Evolutionary conservation across 495 filamentous ascomycete species (phyloP), one percentile per base, ranked within the genome.

Genomic region (Jackrogersella minutella): DNA sequence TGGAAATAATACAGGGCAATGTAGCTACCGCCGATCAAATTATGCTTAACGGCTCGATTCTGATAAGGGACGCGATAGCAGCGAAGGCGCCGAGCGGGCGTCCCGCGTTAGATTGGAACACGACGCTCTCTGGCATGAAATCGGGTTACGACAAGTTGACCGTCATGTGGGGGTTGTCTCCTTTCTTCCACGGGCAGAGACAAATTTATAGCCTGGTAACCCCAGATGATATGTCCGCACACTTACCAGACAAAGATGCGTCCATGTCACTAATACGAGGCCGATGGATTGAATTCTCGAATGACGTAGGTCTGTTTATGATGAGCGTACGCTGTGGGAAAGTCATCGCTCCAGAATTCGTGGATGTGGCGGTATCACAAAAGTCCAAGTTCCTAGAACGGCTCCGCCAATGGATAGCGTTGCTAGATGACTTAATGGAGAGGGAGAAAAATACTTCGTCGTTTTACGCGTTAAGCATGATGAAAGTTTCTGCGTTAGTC

Each of bases 1-100:
- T 75, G 34, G 74, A 77, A 63, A 37, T 77, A 11, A 33, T 77
- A 11, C 73, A 74, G 30, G 71, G 74, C 1, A 72, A 77, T 39
- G 62, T 77, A 39, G 30, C 66, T 30, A 59, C 57, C 3, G 74
- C 58, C 0, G 70, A 73, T 47, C 62, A 52, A 41, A 54, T 72
- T 5, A 57, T 72, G 50, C 10, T 36, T 5, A 69, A 57, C 36
- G 65, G 69, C 30, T n/a, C 59, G 0, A 14, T 62, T 17, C 54
- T 72, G 0, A 59, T 72, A 33, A 49, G 64, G 28, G 46, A 66
- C 26, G 62, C 62, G 30, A 28, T 62, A 1, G 40, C 31, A 26
- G 51, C 54, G 24, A 46, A 24, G 13, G 13, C 36, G 14, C 11
- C 56, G 3, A 55, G 31, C 11, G 50, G 66, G 33, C 13, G 9